Conservation (phyloP, 306 rosid species). For the Gynostemma pentaphyllum region DNA sequence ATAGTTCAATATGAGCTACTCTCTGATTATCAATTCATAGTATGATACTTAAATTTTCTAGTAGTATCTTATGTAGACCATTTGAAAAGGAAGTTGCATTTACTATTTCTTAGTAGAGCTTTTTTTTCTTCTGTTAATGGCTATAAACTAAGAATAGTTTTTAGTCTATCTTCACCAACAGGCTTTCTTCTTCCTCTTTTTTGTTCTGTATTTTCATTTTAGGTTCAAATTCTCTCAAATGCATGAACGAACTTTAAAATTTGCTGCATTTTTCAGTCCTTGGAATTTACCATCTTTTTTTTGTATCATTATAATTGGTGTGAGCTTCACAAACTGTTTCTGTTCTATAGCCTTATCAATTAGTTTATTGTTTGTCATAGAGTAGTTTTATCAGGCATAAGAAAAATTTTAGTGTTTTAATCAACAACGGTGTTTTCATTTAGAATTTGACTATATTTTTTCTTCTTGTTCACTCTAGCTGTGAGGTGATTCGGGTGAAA, state of each 20-base stretch:
- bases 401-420: neutral
- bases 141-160: neutral
- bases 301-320: neutral
- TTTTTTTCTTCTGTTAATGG: neutral
- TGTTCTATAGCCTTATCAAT: neutral
- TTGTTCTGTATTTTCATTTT: neutral
- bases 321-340: neutral
- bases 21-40: neutral
- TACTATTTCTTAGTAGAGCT: neutral
- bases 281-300: neutral
- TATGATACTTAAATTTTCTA: neutral
- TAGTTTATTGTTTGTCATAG: neutral
- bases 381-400: neutral
- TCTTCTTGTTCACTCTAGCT: slow-evolving; percentile 1
- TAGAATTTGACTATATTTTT: neutral
- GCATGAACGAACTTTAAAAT: neutral
- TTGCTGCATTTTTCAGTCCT: neutral
- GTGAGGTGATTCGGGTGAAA: neutral
- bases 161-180: neutral
- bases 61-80: neutral
- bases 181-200: neutral
- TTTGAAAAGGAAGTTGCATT: neutral
- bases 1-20: neutral
- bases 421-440: neutral
- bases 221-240: neutral